Evolutionary conservation across 176 grass and related monocot genomes (phyloP).

Genomic region (Triticum timopheevii): DNA sequence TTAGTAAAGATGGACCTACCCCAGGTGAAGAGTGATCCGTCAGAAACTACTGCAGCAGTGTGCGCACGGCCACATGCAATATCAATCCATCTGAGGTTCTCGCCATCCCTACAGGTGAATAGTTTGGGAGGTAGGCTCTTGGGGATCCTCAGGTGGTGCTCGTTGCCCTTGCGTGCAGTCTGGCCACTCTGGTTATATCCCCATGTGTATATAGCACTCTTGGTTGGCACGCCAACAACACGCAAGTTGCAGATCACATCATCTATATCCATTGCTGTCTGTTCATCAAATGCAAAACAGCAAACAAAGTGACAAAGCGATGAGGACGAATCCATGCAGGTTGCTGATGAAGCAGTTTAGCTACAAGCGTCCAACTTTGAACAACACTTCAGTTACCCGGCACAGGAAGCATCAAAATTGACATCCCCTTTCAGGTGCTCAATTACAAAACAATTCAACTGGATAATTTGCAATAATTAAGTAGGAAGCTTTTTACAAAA

Average conservation of each 20-base stretch:
- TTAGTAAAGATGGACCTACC: constrained; percentile 45
- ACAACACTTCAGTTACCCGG: not conserved
- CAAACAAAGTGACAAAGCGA: not conserved
- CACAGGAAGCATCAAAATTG: not conserved
- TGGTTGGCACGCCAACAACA: constrained; percentile 44
- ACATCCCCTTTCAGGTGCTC: not conserved
- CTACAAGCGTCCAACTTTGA: constrained; percentile 13
- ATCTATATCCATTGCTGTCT: constrained; percentile 62
- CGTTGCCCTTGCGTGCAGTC: constrained; percentile 73
- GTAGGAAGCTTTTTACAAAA: not conserved
- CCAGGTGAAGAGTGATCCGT: constrained; percentile 90
- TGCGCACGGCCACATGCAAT: constrained; percentile 84
- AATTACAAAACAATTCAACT: not conserved
- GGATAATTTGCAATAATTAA: not conserved
- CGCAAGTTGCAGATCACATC: constrained; percentile 50
- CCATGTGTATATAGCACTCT: constrained; percentile 92
- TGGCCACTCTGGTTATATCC: constrained; percentile 94
- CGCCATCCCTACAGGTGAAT: constrained; percentile 47
- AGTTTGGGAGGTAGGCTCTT: constrained; percentile 72
- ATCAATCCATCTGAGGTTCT: constrained; percentile 73
- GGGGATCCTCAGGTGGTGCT: constrained; percentile 79
- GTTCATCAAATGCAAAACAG: constrained; percentile 21
- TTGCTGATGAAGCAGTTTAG: not conserved
- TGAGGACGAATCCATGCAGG: not conserved
- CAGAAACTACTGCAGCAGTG: constrained; percentile 81